Conservation (phyloP, 108 stramenopile genomes). For the Skeletonema potamos region DNA sequence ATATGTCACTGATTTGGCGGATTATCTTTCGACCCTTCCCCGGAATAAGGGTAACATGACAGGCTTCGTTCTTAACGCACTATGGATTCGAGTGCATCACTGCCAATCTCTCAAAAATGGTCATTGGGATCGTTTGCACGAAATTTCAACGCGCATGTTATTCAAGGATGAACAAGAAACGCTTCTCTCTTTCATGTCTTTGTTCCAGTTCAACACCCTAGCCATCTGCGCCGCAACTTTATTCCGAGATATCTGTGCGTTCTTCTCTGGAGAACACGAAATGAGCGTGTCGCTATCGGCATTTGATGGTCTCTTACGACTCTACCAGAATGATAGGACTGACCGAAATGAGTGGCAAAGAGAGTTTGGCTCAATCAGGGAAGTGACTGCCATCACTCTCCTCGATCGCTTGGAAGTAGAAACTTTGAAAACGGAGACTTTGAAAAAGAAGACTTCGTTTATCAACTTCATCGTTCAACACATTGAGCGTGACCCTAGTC, state of each 20-base stretch:
- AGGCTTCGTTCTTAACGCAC: constrained; percentile 7
- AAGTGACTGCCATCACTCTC: not conserved
- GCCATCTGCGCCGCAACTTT: not conserved
- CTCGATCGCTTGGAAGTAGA: constrained; percentile 5
- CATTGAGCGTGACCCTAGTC: not conserved
- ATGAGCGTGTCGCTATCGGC: not conserved
- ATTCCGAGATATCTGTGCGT: not conserved
- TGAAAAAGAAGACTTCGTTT: not conserved
- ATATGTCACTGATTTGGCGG: not conserved
- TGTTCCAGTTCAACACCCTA: not conserved
- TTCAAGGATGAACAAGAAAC: constrained; percentile 2
- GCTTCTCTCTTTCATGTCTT: constrained; percentile 1
- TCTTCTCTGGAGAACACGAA: not conserved
- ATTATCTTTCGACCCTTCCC: not conserved
- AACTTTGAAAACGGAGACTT: not conserved
- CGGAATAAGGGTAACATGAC: not conserved
- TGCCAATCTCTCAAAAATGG: not conserved
- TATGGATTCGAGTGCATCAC: constrained; percentile 8
- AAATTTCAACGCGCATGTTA: not conserved
- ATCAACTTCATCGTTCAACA: not conserved
- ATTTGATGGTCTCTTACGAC: not conserved
- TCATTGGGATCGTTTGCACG: not conserved
- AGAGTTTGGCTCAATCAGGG: not conserved
- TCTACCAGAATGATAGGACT: not conserved
- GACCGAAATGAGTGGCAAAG: constrained; percentile 1